These are phyloP conservation scores for Erodium moschatum DNA, from an alignment of 441 rosid species.

Conservation along the genomic window DNA sequence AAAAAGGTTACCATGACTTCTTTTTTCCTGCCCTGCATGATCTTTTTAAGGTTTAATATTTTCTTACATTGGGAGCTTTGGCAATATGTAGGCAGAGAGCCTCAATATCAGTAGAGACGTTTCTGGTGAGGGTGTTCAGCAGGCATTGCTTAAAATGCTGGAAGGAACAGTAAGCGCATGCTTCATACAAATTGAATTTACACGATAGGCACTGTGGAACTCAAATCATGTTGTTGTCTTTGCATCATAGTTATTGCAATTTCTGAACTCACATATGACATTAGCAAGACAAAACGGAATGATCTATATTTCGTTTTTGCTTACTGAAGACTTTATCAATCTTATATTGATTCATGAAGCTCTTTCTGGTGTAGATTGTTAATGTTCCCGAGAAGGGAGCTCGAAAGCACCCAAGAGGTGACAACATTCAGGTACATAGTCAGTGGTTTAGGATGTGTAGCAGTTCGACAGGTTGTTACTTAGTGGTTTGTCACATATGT, in stretches of 20 bases:
- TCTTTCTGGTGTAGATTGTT: too few species aligned
- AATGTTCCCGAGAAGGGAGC: too few species aligned
- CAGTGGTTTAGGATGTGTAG: too few species aligned
- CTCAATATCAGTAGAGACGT: slow-evolving; percentile 94
- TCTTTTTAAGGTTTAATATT: not conserved
- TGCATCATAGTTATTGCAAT: too few species aligned
- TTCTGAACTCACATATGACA: not conserved
- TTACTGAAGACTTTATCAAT: not conserved
- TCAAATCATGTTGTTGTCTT: too few species aligned
- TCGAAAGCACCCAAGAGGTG: too few species aligned
- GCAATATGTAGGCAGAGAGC: slow-evolving; percentile 73
- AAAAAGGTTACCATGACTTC: too few species aligned
- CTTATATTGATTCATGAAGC: slow-evolving; percentile 2
- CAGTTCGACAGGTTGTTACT: too few species aligned
- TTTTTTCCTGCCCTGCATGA: not conserved
- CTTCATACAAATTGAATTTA: not conserved
- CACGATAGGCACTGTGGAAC: too few species aligned
- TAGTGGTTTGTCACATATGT: too few species aligned
- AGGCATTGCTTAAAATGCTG: slow-evolving; percentile 87
- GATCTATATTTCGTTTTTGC: not conserved
- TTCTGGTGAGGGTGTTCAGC: slow-evolving; percentile 98
- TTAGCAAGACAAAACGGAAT: not conserved
- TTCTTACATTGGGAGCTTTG: slow-evolving; percentile 5
- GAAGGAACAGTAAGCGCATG: slow-evolving; percentile 84
- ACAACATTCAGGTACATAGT: too few species aligned